phyloP scores from a whole-genome alignment of 2,329 filamentous ascomycete genomes.

The Trichophyton equinum region DNA sequence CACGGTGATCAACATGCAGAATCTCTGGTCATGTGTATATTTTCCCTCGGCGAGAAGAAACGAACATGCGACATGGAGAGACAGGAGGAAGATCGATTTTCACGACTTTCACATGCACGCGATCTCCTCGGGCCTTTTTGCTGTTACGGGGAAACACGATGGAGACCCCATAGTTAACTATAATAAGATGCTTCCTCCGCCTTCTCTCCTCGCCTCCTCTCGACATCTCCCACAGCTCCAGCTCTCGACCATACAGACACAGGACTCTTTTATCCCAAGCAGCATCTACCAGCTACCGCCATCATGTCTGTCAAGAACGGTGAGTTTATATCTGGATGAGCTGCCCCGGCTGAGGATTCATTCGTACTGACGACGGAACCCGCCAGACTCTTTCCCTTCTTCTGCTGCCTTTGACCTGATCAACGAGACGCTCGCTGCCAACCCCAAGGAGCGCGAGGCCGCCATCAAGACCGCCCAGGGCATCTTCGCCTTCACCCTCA shows the following conservation, averaged over 20 bases:
- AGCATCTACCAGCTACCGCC: conserved; percentile 10
- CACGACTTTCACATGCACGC: conserved; percentile 23
- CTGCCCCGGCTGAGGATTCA: not conserved
- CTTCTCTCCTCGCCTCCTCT: not conserved
- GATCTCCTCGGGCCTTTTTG: not conserved
- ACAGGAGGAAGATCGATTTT: conserved; percentile 9
- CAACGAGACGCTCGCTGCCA: conserved; percentile 54
- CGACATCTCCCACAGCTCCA: not conserved
- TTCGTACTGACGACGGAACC: not conserved
- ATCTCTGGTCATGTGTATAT: not conserved
- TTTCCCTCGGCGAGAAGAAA: not conserved
- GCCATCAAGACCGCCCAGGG: conserved; percentile 81
- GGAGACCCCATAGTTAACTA: not conserved
- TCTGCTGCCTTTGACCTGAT: conserved; percentile 88
- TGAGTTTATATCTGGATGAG: conserved; percentile 28
- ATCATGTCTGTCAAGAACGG: conserved; percentile 64
- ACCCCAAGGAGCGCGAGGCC: conserved; percentile 64
- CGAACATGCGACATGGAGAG: no score
- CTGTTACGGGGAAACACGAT: not conserved
- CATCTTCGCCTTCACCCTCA: conserved; percentile 82
- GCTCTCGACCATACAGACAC: no score
- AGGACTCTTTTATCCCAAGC: not conserved
- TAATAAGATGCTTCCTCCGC: not conserved
- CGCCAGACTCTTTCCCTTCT: conserved; percentile 53
- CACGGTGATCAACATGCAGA: no score